These are phyloP conservation scores for Arabidopsis lyrata DNA, from an alignment of 441 rosid genomes.

Conservation along the genomic window DNA sequence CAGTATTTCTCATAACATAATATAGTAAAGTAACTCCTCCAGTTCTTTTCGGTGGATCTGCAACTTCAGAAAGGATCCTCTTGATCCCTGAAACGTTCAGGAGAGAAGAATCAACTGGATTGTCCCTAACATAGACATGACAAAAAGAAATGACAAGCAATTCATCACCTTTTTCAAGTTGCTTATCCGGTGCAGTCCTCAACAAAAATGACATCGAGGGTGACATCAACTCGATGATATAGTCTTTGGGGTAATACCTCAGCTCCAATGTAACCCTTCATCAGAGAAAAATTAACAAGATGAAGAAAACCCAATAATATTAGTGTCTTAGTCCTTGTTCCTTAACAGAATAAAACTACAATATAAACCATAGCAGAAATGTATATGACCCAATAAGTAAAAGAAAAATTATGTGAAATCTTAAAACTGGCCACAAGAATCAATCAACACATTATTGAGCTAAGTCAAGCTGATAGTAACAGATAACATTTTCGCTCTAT, in stretches of 20 bases:
- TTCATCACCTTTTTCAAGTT: constrained; percentile 65
- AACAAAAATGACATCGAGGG: constrained; percentile 81
- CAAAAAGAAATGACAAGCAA: constrained; percentile 28
- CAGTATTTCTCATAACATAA: constrained; percentile 69
- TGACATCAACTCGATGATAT: constrained; percentile 76
- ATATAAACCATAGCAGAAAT: background rate
- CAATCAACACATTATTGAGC: background rate
- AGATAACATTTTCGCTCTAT: background rate
- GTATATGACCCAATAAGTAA: background rate
- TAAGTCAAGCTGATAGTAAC: constrained; percentile 9
- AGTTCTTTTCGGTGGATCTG: constrained; percentile 50
- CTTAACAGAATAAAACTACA: too few relatives aligned
- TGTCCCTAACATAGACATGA: constrained; percentile 7
- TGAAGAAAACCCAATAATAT: background rate
- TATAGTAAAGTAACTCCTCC: constrained; percentile 73
- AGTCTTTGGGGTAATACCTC: constrained; percentile 72
- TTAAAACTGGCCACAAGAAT: background rate
- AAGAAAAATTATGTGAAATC: background rate
- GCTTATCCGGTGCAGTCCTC: constrained; percentile 69
- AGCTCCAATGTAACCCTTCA: constrained; percentile 68
- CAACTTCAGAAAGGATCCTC: constrained; percentile 71
- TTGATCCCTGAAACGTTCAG: constrained; percentile 64
- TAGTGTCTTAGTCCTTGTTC: background rate
- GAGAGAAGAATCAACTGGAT: constrained; percentile 30
- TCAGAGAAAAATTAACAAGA: background rate